A percentile compares a stretch with the other conserved stretches of the same genome.
Evolutionary conservation across 345 rosid genomes (phyloP).

Genomic region (Ailanthus altissimus): DNA sequence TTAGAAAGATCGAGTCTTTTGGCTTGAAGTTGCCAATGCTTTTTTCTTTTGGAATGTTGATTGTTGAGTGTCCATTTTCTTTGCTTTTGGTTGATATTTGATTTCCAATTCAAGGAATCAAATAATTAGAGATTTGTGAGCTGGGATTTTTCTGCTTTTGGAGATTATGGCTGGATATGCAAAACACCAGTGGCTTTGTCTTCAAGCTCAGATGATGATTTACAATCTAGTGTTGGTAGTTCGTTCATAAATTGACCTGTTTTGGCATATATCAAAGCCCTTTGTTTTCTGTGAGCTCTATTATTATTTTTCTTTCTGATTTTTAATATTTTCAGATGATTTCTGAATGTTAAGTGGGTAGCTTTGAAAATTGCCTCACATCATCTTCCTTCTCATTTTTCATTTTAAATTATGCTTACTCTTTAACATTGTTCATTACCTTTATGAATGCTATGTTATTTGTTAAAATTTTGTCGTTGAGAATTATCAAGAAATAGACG

Average conservation of each 20-base stretch:
- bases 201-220: background rate
- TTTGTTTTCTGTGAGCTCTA: background rate
- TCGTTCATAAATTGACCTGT: background rate
- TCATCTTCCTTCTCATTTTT: no score
- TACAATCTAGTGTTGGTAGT: background rate
- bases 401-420: no score
- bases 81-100: conserved; percentile 10
- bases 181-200: background rate
- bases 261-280: background rate
- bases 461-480: background rate
- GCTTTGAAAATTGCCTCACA: background rate
- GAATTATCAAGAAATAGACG: conserved; percentile 6
- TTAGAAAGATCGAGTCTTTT: background rate
- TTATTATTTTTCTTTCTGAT: background rate
- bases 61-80: background rate
- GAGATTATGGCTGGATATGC: background rate
- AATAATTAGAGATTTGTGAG: background rate
- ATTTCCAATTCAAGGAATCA: conserved; percentile 6
- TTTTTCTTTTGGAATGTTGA: conserved; percentile 9
- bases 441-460: background rate
- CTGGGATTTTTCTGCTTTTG: conserved; percentile 5
- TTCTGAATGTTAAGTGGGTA: background rate
- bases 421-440: background rate
- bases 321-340: background rate
- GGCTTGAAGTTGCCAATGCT: conserved; percentile 14